These are phyloP conservation scores for Suhomyces anneliseae DNA, from an alignment of 1,139 yeast genomes.

Conservation along the genomic window DNA sequence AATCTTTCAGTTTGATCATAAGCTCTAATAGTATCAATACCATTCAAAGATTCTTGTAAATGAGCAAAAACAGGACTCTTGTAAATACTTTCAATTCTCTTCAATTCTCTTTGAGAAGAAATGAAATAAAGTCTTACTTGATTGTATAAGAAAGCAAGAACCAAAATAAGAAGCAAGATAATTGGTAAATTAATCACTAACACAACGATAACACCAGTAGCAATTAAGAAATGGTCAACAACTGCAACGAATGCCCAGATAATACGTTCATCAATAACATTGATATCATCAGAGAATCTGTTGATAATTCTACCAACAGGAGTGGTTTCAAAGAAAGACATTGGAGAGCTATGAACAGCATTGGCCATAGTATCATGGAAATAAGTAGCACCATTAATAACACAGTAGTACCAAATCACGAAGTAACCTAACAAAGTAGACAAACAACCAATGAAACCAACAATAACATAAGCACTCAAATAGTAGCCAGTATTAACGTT, in stretches of 20 bases:
- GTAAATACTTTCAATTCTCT: constrained; percentile 32
- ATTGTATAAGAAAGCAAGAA: constrained; percentile 28
- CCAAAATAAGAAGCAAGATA: constrained; percentile 29
- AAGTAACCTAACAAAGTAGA: constrained; percentile 25
- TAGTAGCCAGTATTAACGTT: constrained; percentile 21
- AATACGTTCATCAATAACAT: constrained; percentile 32
- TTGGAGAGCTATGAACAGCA: constrained; percentile 29
- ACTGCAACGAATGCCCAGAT: constrained; percentile 33
- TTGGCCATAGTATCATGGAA: constrained; percentile 30
- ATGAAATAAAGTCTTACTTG: constrained; percentile 29
- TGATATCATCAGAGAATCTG: constrained; percentile 33
- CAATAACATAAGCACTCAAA: constrained; percentile 21
- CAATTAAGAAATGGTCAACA: constrained; percentile 23
- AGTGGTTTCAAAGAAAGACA: constrained; percentile 35
- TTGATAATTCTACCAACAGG: constrained; percentile 33
- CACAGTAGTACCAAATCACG: constrained; percentile 29
- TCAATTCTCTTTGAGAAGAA: constrained; percentile 40
- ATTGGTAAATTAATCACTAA: constrained; percentile 35
- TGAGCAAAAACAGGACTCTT: constrained; percentile 39
- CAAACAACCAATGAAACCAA: constrained; percentile 25
- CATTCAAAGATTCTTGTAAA: constrained; percentile 39
- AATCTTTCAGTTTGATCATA: constrained; percentile 33
- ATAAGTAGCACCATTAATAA: constrained; percentile 24
- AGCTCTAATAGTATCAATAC: constrained; percentile 39
- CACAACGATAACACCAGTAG: constrained; percentile 27